Base-by-base conservation (phyloP, 1,139 yeast species). In the Geotrichum restrictum region DNA sequence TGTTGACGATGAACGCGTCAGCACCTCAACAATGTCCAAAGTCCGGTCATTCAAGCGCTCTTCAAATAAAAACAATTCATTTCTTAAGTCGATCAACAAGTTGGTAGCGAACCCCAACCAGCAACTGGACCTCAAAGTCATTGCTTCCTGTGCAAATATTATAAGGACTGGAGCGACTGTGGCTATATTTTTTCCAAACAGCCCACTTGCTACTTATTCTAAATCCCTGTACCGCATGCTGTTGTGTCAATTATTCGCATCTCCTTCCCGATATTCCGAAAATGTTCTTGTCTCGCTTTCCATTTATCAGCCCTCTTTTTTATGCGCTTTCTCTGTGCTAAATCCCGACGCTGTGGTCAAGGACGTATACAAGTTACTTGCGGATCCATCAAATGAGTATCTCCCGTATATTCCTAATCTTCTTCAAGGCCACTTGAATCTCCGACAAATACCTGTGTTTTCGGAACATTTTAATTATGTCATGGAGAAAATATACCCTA, bases 281-380 rank as follows among this genome's bases (percentile, higher is more conserved):
- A 27, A 42, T 5, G 40, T 31, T n/a, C 24, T 46, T 14, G 29
- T 32, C 11, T 34, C 48, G 21, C 37, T 53, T 33, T 45, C 49
- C 34, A 40, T 47, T 2, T 49, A 49, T 10, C 59, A 54, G 40
- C 34, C 42, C 24, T 44, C 51, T 1, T 57, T 56, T 52, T 48
- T 57, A n/a, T 38, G 55, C 7, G 42, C 53, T 4, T 56, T 32
- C 29, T 32, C 58, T 32, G 51, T 55, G n/a, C 22, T 57, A 7
- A 44, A 45, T 19, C 54, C 49, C 24, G 46, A 39, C 1, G 45
- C 24, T 5, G 18, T 55, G 19, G 18, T 51, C 1, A 38, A 37
- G 5, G 60, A 56, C 19, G 43, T 56, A 13, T 52, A 31, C 14
- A 53, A 51, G 3, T 18, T 55, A 2, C 34, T 47, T 22, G 33